Evolutionary conservation across 768 basidiomycete species (phyloP).

Genomic region (Rhizopogon vesiculosus): DNA sequence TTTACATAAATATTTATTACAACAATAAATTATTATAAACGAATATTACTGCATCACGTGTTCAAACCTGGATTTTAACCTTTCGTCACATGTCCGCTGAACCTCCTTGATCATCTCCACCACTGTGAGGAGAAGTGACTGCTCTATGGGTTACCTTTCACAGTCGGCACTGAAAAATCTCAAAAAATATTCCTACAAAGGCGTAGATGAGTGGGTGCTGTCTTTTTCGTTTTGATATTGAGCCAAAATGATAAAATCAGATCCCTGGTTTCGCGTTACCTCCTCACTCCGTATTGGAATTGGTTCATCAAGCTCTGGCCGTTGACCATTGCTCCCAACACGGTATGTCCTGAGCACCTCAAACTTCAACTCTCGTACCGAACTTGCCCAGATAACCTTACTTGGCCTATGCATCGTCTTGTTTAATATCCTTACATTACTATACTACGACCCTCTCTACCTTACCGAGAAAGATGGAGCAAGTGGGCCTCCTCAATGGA

Average conservation of each 20-base stretch:
- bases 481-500: constrained; percentile 69
- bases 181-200: constrained; percentile 74
- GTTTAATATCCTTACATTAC: constrained; percentile 77
- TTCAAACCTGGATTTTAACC: too few species aligned
- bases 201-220: constrained; percentile 66
- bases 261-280: constrained; percentile 69
- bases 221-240: background rate
- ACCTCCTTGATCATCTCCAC: background rate
- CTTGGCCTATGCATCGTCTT: constrained; percentile 78
- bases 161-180: constrained; percentile 66
- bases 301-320: constrained; percentile 92
- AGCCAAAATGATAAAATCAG: constrained; percentile 31
- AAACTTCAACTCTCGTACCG: background rate
- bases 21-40: too few species aligned
- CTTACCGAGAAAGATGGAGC: constrained; percentile 62
- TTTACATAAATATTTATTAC: too few species aligned
- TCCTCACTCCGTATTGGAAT: constrained; percentile 85
- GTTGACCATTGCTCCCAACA: constrained; percentile 80
- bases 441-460: constrained; percentile 81
- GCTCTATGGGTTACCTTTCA: constrained; percentile 60
- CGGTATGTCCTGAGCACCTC: constrained; percentile 43
- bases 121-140: background rate
- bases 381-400: constrained; percentile 76
- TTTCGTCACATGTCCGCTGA: constrained; percentile 4
- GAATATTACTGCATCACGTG: too few species aligned